A percentile compares a stretch with the other conserved stretches of the same genome.
Evolutionary conservation across 177 flowering plant genomes (phyloP).

Genomic region (Vitis hybrid): DNA sequence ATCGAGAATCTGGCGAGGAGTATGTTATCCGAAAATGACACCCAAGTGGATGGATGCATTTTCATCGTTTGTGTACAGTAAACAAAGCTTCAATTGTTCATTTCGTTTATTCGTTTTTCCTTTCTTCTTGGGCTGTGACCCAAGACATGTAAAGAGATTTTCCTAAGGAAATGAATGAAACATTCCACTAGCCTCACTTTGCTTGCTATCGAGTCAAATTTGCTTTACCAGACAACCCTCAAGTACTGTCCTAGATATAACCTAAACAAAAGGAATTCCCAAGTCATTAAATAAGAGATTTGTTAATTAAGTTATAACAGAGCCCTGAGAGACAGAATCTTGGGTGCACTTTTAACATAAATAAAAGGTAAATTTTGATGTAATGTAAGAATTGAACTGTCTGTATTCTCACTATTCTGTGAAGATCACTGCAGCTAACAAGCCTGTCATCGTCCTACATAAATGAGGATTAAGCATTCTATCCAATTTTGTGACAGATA

Average conservation of each 20-base stretch:
- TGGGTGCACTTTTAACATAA: too few species aligned
- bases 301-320: too few species aligned
- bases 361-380: not conserved
- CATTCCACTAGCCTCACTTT: not conserved
- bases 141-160: not conserved
- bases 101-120: not conserved
- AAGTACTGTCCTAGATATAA: too few species aligned
- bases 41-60: not conserved
- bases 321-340: too few species aligned
- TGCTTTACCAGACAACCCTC: too few species aligned
- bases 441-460: too few species aligned
- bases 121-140: not conserved
- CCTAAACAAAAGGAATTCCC: too few species aligned
- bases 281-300: too few species aligned
- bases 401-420: not conserved
- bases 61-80: too few species aligned
- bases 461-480: too few species aligned
- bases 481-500: not conserved
- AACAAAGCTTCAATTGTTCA: too few species aligned
- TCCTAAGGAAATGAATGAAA: not conserved
- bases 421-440: not conserved
- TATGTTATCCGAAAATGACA: slow-evolving; percentile 33
- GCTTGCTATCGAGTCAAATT: too few species aligned
- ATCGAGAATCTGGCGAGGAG: slow-evolving; percentile 52
- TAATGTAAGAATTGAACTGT: not conserved